These are phyloP conservation scores for Raffaelea arxii DNA, from an alignment of 2,329 filamentous ascomycete species.

Conservation along the genomic window DNA sequence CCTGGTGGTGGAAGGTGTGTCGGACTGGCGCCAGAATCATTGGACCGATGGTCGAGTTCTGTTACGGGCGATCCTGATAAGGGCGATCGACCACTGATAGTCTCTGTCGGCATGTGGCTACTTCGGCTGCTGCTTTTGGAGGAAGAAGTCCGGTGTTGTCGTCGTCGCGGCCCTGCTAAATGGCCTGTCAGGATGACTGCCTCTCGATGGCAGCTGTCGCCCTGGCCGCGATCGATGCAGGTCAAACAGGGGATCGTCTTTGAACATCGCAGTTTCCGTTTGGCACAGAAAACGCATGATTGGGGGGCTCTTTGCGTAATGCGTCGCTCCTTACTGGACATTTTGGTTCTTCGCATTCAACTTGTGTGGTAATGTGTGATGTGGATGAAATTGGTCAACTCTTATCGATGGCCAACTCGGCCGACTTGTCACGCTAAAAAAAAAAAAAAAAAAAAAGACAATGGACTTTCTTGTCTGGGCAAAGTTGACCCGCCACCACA, in stretches of 20 bases:
- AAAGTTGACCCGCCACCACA: too few relatives aligned
- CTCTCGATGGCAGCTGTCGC: neutral
- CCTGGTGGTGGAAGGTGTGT: too few relatives aligned
- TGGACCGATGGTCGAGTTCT: too few relatives aligned
- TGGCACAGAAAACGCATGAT: conserved; percentile 1
- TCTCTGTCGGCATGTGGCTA: too few relatives aligned
- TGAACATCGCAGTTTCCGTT: conserved; percentile 1
- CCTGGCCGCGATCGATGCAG: neutral
- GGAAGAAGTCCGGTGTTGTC: neutral
- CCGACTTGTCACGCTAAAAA: too few relatives aligned
- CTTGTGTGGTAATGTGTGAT: neutral
- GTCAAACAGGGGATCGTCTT: neutral
- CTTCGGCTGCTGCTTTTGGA: neutral
- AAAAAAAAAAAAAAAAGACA: too few relatives aligned
- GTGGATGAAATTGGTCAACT: too few relatives aligned
- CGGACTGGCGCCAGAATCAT: too few relatives aligned
- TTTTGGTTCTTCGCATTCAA: neutral
- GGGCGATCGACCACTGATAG: too few relatives aligned
- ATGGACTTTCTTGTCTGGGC: too few relatives aligned
- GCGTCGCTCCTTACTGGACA: neutral
- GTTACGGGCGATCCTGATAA: too few relatives aligned
- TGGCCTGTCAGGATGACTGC: neutral
- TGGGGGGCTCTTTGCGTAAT: neutral
- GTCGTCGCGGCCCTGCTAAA: neutral
- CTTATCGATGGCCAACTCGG: too few relatives aligned